A percentile compares a stretch with the other conserved stretches of the same genome.
Evolutionary conservation across 2,329 filamentous ascomycete genomes (phyloP).

Genomic region (Cladorrhinum sp.): DNA sequence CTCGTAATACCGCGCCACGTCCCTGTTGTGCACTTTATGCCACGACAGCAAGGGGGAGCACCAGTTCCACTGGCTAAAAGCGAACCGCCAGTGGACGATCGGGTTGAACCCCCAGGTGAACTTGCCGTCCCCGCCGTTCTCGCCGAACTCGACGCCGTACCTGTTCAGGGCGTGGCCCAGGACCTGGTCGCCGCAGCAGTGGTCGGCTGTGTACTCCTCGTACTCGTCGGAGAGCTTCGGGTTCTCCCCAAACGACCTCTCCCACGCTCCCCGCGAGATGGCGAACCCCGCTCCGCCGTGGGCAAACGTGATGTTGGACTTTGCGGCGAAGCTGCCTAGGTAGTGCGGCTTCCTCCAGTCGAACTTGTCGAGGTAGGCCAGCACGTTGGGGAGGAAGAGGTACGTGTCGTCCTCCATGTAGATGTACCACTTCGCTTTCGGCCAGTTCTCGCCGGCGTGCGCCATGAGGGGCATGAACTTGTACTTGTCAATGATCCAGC

Average conservation of each 20-base stretch:
- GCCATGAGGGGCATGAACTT: conserved; percentile 17
- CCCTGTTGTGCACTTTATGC: conserved; percentile 18
- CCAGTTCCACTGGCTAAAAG: conserved; percentile 17
- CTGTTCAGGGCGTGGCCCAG: conserved; percentile 16
- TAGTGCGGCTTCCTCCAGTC: conserved; percentile 15
- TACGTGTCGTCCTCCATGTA: conserved; percentile 21
- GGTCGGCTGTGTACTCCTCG: conserved; percentile 15
- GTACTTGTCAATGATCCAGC: conserved; percentile 21
- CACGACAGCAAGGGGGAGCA: conserved; percentile 14
- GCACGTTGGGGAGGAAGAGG: conserved; percentile 16
- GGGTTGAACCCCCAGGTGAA: conserved; percentile 20
- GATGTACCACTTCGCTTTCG: conserved; percentile 18
- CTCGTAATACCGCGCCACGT: conserved; percentile 14
- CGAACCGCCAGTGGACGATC: conserved; percentile 18
- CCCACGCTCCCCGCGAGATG: conserved; percentile 16
- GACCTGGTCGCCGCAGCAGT: conserved; percentile 20
- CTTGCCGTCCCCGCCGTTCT: conserved; percentile 17
- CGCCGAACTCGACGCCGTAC: conserved; percentile 15
- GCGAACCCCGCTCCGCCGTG: conserved; percentile 18
- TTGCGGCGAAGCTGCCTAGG: conserved; percentile 15
- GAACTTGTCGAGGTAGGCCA: conserved; percentile 10
- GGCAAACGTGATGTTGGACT: conserved; percentile 13
- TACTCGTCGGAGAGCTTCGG: conserved; percentile 11
- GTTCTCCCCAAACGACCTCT: conserved; percentile 14
- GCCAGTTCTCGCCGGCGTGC: conserved; percentile 17